Conservation (phyloP, 352 stramenopile genomes). For the Globisporangium radiosum region DNA sequence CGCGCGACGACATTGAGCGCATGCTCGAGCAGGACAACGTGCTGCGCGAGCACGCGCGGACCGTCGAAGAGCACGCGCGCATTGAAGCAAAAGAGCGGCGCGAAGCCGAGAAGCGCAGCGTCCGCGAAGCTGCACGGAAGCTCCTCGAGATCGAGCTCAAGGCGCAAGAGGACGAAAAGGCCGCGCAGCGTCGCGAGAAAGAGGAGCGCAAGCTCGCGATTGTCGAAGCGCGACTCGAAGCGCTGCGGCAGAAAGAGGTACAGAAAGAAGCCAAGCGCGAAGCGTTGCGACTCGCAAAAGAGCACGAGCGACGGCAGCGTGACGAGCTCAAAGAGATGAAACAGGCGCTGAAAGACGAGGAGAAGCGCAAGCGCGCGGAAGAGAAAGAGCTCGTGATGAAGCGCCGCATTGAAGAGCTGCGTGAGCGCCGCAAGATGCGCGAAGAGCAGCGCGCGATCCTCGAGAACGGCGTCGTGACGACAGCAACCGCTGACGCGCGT, state of each 20-base stretch:
- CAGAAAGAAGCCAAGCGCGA: conserved; percentile 66
- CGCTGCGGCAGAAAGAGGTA: conserved; percentile 56
- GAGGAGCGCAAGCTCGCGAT: conserved; percentile 71
- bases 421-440: conserved; percentile 51
- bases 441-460: conserved; percentile 69
- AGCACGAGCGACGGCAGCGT: conserved; percentile 59
- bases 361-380: conserved; percentile 61
- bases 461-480: conserved; percentile 66
- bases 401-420: conserved; percentile 59
- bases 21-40: conserved; percentile 37
- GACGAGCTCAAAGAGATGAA: conserved; percentile 73
- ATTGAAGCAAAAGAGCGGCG: conserved; percentile 43
- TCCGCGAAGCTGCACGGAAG: conserved; percentile 61
- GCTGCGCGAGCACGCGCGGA: conserved; percentile 32
- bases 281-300: conserved; percentile 42
- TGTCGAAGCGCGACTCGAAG: conserved; percentile 53
- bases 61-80: conserved; percentile 35
- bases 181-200: conserved; percentile 52
- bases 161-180: conserved; percentile 67
- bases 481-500: conserved; percentile 14
- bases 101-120: conserved; percentile 61
- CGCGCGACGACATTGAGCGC: conserved; percentile 39
- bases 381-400: conserved; percentile 74
- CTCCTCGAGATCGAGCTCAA: conserved; percentile 76
- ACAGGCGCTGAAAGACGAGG: conserved; percentile 57